phyloP scores from a whole-genome alignment of 1,139 yeast genomes.

The Lodderomyces margitis region DNA sequence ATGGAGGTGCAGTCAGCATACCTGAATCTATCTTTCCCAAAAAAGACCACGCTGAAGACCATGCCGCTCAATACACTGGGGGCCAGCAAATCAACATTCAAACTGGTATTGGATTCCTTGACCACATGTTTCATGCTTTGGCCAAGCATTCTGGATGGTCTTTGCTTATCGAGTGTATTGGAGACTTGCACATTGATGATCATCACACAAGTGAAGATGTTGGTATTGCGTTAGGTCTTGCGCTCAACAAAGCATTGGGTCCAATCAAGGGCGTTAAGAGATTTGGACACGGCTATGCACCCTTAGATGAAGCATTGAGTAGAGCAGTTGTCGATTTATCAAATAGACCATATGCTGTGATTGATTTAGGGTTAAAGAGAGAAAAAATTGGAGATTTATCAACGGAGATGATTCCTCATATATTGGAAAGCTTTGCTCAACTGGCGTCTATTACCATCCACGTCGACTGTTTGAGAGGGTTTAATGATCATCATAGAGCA shows the following conservation, averaged over 20 bases:
- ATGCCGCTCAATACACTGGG: constrained; percentile 61
- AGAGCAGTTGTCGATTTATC: constrained; percentile 93
- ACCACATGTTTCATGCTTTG: constrained; percentile 95
- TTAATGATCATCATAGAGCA: constrained; percentile 93
- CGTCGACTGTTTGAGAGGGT: constrained; percentile 90
- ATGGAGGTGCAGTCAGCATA: constrained; percentile 73
- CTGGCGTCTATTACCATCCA: constrained; percentile 89
- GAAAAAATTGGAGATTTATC: constrained; percentile 92
- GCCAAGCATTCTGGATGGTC: constrained; percentile 99
- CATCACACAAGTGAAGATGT: constrained; percentile 97
- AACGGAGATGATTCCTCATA: constrained; percentile 97
- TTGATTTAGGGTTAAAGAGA: constrained; percentile 84
- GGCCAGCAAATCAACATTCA: constrained; percentile 76
- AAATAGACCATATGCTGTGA: constrained; percentile 87
- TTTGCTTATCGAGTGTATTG: constrained; percentile 79
- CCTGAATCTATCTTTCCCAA: constrained; percentile 52
- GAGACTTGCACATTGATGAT: constrained; percentile 94
- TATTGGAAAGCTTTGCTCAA: constrained; percentile 89
- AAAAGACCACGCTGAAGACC: constrained; percentile 37
- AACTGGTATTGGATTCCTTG: constrained; percentile 93
- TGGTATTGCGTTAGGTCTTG: constrained; percentile 86
- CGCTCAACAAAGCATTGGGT: constrained; percentile 88
- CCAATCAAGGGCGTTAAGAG: constrained; percentile 87
- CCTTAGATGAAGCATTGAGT: constrained; percentile 91
- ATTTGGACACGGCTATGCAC: constrained; percentile 94